Evolutionary conservation across 768 basidiomycete genomes (phyloP), one percentile per base, ranked within the genome.

Genomic region (Suillus lakei): DNA sequence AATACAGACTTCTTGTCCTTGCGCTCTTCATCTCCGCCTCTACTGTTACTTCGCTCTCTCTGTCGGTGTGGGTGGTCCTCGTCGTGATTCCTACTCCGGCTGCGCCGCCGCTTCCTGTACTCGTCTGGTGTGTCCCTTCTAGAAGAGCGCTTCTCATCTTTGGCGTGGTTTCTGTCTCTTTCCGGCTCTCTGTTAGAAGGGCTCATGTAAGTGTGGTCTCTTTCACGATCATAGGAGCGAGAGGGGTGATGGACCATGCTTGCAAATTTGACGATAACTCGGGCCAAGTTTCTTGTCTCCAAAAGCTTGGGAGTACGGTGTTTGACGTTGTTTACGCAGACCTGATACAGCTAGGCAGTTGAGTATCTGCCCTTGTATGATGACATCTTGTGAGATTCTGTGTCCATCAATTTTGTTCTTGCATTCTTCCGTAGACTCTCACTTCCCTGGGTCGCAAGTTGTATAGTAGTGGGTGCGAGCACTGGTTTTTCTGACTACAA

Each of bases 1-100:
- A 18, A 38, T 5, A 73, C 83, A 68, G 67, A 87, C 86, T 84
- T 86, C 73, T 84, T 86, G 62, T 79, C 76, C 67, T 77, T 81
- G 70, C 79, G 73, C 51, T 79, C 77, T 60, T 73, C 68, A 38
- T 73, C 76, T 63, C 64, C 69, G 43, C 70, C 63, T 38, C 59
- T 68, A 15, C 68, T 69, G 46, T 69, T 44, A 56, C 69, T 67
- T 53, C 67, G 68, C 50, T 75, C 71, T 56, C 68, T 70, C 66
- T 70, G 70, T 32, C 72, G 70, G 23, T 59, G 53, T 51, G 73
- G 69, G 50, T 79, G 80, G 60, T 76, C 82, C 34, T 62, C 68
- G 39, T 70, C 69, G 55, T 79, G 60, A 55, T 73, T 76, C 58
- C 70, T 72, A 50, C 78, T 77, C 59, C 71, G 74, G 65, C 75